Base-by-base conservation (phyloP, 257 asterid species). In the Nicotiana tomentosiformis region DNA sequence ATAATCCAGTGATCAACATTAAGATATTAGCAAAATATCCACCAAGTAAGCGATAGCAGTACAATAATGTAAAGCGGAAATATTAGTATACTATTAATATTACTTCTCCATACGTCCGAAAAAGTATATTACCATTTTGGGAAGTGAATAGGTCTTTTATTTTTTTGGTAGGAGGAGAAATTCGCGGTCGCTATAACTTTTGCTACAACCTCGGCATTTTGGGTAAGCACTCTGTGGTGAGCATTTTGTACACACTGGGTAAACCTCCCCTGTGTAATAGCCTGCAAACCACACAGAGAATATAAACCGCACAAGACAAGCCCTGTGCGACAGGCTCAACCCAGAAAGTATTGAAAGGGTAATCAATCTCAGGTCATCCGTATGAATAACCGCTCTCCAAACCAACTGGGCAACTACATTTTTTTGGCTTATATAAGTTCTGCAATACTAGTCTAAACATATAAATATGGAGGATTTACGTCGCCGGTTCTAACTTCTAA, bases 141-240 rank as follows among this genome's bases (percentile, higher is more conserved):
- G 3, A 70, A 20, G 78, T 69, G 10, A 20, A 20, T 20, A 20
- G 26, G 26, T 23, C 0, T 23, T 23, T 23, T 23, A 0, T 23
- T 23, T 23, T 23, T 23, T 23, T 23, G 26, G 26, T 23, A 23
- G 26, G 26, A 23, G 26, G 26, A 23, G 26, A 23, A 23, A 23
- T 0, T 23, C 26, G 1, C 26, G 1, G 26, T 23, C 26, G 26
- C 26, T 23, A 23, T 0, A 1, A 1, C 0, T 1, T 23, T 1
- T 23, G 26, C 26, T 23, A 23, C 26, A 1, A 0, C 0, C 26
- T 23, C 1, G 0, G 26, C 26, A 0, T 23, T 23, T 23, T 0
- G 26, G 26, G 26, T 23, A 23, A 23, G 1, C 0, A 23, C 26
- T 23, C 26, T 23, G 26, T 23, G 26, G 26, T 23, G 26, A 23